phyloP scores from a whole-genome alignment of 495 filamentous ascomycete species.

The Hypoxylon intermedium region DNA sequence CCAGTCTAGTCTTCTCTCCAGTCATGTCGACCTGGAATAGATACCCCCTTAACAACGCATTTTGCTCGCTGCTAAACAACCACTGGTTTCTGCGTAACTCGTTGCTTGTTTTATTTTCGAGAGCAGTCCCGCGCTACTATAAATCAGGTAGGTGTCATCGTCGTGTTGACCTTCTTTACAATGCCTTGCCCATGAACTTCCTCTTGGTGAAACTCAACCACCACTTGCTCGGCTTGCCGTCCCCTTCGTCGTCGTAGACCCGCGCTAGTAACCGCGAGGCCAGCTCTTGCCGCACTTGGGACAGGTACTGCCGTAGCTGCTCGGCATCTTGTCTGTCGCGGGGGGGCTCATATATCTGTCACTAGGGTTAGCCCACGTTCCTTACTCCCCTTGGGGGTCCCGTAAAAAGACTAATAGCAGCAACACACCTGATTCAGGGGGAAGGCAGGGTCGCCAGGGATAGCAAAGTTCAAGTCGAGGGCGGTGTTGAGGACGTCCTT shows the following conservation, averaged over 20 bases:
- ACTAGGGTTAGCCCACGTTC: slow-evolving; percentile 15
- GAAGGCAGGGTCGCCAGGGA: slow-evolving; percentile 93
- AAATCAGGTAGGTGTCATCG: not conserved
- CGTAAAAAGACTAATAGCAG: not conserved
- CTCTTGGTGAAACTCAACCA: slow-evolving; percentile 98
- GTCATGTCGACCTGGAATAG: slow-evolving; percentile 14
- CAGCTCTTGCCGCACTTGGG: slow-evolving; percentile 90
- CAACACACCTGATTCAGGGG: slow-evolving; percentile 80
- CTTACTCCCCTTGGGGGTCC: not conserved
- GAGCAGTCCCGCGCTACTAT: not conserved
- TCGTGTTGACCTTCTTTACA: slow-evolving; percentile 53
- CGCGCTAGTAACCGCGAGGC: slow-evolving; percentile 79
- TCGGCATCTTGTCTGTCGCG: slow-evolving; percentile 88
- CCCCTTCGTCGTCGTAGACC: slow-evolving; percentile 83
- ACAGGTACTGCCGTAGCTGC: slow-evolving; percentile 82
- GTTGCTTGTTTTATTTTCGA: slow-evolving; percentile 4
- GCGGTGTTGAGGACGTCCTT: slow-evolving; percentile 67
- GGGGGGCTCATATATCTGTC: slow-evolving; percentile 71
- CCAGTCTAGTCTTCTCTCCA: slow-evolving; percentile 10
- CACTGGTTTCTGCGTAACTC: not conserved
- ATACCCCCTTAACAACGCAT: slow-evolving; percentile 27
- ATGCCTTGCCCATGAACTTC: slow-evolving; percentile 97
- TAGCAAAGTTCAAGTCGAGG: slow-evolving; percentile 85
- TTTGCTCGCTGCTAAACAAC: not conserved
- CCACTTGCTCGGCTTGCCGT: slow-evolving; percentile 89